These are phyloP conservation scores for Penicillium aurantiogriseum DNA, from an alignment of 2,329 filamentous ascomycete genomes.

Conservation along the genomic window DNA sequence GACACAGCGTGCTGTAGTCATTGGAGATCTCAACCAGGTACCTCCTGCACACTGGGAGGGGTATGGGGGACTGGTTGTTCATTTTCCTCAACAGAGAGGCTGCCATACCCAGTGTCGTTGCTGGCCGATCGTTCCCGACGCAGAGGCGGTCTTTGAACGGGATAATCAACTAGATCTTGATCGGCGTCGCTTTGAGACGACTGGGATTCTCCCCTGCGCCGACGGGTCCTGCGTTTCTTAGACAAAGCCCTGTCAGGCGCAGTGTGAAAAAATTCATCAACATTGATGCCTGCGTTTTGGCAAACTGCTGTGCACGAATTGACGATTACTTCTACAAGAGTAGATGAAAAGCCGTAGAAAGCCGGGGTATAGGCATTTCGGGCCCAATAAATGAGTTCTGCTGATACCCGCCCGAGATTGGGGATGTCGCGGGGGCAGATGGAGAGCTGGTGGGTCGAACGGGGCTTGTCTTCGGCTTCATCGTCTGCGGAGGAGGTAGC, in stretches of 20 bases:
- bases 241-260: constrained; percentile 22
- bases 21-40: constrained; percentile 4
- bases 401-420: constrained; percentile 39
- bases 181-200: constrained; percentile 20
- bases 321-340: constrained; percentile 40
- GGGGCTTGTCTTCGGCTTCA: constrained; percentile 26
- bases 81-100: constrained; percentile 28
- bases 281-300: constrained; percentile 35
- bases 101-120: constrained; percentile 43
- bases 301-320: constrained; percentile 40
- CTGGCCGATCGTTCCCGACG: constrained; percentile 35
- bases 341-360: constrained; percentile 42
- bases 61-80: constrained; percentile 2
- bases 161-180: constrained; percentile 13
- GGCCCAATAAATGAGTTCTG: constrained; percentile 46
- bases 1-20: neutral
- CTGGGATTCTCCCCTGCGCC: constrained; percentile 17
- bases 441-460: constrained; percentile 7
- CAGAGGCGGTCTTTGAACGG: constrained; percentile 5
- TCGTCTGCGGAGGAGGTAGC: constrained; percentile 29
- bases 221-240: constrained; percentile 23
- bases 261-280: constrained; percentile 31
- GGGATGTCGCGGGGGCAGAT: constrained; percentile 28
- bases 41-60: constrained; percentile 11
- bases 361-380: constrained; percentile 45